Percentiles rank a stretch among this genome's conserved stretches.
Conservation (phyloP, 2,329 filamentous ascomycete species). For the Alternaria atra region DNA sequence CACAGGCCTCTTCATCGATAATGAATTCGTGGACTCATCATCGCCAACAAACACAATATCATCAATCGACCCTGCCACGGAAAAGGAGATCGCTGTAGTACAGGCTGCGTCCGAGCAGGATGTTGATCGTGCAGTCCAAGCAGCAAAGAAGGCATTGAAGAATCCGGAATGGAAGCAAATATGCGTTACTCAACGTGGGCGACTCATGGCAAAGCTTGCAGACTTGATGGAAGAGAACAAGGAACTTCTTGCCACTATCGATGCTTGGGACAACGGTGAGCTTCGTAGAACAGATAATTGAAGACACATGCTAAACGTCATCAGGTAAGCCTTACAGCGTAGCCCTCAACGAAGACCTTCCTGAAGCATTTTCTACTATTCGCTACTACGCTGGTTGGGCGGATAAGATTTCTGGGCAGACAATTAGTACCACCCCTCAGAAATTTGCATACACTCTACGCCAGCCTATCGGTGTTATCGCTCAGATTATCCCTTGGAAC, state of each 20-base stretch:
- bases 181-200: slow-evolving; percentile 26
- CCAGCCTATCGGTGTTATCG: slow-evolving; percentile 17
- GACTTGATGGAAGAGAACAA: slow-evolving; percentile 40
- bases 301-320: background rate
- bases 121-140: slow-evolving; percentile 47
- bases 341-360: slow-evolving; percentile 68
- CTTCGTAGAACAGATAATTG: background rate
- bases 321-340: slow-evolving; percentile 69
- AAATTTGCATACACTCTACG: slow-evolving; percentile 75
- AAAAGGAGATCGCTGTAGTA: slow-evolving; percentile 41
- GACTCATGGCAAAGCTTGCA: slow-evolving; percentile 35
- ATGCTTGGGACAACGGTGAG: slow-evolving; percentile 75
- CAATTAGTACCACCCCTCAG: slow-evolving; percentile 68
- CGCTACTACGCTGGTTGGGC: slow-evolving; percentile 80
- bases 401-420: slow-evolving; percentile 78
- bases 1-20: slow-evolving; percentile 57
- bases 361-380: slow-evolving; percentile 61
- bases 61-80: slow-evolving; percentile 33
- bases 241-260: slow-evolving; percentile 32
- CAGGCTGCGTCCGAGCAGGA: slow-evolving; percentile 46
- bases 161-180: slow-evolving; percentile 32
- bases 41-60: slow-evolving; percentile 34
- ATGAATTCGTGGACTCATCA: slow-evolving; percentile 53
- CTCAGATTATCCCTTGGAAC: slow-evolving; percentile 54
- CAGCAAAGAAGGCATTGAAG: slow-evolving; percentile 39